phyloP scores from a whole-genome alignment of 1,284 basidiomycete genomes.

The Paramarasmius palmivorus region DNA sequence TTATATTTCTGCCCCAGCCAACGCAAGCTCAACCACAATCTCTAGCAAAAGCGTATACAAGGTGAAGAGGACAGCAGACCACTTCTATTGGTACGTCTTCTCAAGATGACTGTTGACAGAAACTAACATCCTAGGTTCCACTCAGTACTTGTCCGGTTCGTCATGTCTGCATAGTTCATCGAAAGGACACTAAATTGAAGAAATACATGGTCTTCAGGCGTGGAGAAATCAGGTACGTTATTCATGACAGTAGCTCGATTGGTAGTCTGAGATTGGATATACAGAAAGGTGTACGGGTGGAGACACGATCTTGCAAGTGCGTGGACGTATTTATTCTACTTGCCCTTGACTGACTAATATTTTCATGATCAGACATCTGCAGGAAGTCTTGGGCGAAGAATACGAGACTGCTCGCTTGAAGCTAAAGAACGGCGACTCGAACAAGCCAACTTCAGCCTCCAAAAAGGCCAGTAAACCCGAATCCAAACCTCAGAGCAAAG shows the following conservation, averaged over 20 bases:
- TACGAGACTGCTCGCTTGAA: conserved; percentile 56
- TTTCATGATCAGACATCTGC: too few species aligned
- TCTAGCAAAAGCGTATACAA: conserved; percentile 48
- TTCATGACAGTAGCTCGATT: neutral
- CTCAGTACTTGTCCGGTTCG: conserved; percentile 45
- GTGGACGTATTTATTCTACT: too few species aligned
- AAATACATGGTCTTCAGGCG: conserved; percentile 29
- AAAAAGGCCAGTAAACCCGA: neutral
- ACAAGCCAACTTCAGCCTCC: neutral
- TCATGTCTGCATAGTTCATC: conserved; percentile 9
- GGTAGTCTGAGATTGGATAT: neutral
- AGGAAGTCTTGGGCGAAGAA: conserved; percentile 53
- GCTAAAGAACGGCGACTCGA: conserved; percentile 34
- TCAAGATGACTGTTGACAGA: too few species aligned
- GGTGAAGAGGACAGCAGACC: conserved; percentile 50
- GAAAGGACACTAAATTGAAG: neutral
- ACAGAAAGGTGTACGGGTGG: conserved; percentile 45
- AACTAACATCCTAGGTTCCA: neutral
- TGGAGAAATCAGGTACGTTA: conserved; percentile 48
- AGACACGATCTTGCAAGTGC: conserved; percentile 63
- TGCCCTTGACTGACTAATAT: too few species aligned
- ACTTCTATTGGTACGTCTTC: conserved; percentile 57
- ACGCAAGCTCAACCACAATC: neutral
- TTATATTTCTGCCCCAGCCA: neutral
- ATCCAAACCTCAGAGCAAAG: neutral